phyloP scores from a whole-genome alignment of 2,329 filamentous ascomycete species.

The Ophiosphaerella narmari region DNA sequence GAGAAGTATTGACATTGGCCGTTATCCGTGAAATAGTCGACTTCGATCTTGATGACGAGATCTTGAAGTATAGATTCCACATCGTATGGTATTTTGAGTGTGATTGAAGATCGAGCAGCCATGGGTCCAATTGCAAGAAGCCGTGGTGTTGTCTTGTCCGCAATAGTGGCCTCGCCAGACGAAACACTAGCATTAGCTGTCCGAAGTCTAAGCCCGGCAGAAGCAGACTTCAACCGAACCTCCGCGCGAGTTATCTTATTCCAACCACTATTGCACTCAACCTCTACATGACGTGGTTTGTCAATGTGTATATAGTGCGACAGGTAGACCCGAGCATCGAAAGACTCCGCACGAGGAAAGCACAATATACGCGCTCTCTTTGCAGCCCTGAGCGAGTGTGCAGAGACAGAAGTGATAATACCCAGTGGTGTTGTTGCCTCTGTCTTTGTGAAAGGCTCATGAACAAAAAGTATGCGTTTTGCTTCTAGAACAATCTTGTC shows the following conservation, averaged over 20 bases:
- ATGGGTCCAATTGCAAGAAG: constrained; percentile 54
- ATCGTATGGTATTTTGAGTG: constrained; percentile 77
- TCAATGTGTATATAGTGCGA: constrained; percentile 78
- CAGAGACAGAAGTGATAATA: constrained; percentile 51
- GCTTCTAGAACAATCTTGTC: constrained; percentile 71
- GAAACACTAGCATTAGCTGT: constrained; percentile 56
- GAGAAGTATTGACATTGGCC: constrained; percentile 69
- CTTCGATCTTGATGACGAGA: constrained; percentile 75
- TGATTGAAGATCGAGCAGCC: constrained; percentile 53
- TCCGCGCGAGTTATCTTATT: constrained; percentile 63
- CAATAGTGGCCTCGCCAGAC: constrained; percentile 49
- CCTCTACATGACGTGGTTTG: constrained; percentile 74
- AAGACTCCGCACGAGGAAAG: constrained; percentile 70
- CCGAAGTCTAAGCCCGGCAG: constrained; percentile 63
- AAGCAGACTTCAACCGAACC: constrained; percentile 61
- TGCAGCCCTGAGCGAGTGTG: constrained; percentile 37
- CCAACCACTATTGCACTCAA: constrained; percentile 74
- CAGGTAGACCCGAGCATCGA: constrained; percentile 70
- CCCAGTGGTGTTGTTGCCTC: constrained; percentile 53
- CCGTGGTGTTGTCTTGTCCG: constrained; percentile 51
- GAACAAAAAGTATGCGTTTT: constrained; percentile 67
- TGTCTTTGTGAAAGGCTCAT: constrained; percentile 64
- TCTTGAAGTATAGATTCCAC: constrained; percentile 75
- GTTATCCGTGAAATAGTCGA: constrained; percentile 70
- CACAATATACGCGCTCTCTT: constrained; percentile 67